phyloP scores from a whole-genome alignment of 805 yeast genomes.

The Lipomyces chichibuensis region DNA sequence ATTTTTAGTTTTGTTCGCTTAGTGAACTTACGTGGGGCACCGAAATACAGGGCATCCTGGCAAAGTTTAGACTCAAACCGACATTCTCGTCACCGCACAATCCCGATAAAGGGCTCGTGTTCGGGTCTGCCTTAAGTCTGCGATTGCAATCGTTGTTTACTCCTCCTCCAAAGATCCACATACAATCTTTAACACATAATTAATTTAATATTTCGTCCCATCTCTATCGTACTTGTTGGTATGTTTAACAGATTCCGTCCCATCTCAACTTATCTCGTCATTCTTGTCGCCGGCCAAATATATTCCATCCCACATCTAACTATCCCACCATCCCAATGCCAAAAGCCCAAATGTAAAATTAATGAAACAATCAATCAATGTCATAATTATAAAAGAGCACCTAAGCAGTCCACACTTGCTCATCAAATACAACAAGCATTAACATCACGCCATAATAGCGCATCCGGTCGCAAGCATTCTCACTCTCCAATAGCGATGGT shows the following conservation, averaged over 20 bases:
- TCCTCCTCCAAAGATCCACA: no score
- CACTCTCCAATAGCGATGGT: background rate
- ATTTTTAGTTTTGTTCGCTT: no score
- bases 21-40: no score
- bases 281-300: background rate
- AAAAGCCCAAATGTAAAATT: background rate
- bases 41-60: no score
- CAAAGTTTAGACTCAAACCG: background rate
- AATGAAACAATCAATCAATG: background rate
- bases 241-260: background rate
- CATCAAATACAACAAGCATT: background rate
- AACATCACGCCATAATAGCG: background rate
- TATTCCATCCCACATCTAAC: background rate
- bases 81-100: no score
- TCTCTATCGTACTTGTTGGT: background rate
- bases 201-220: background rate
- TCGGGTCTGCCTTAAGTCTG: no score
- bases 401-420: background rate
- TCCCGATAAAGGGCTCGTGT: no score
- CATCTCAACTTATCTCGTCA: background rate
- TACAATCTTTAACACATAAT: background rate
- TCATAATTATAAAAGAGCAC: background rate
- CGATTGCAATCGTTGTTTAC: no score
- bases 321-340: background rate
- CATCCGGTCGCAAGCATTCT: background rate